Evolutionary conservation across 768 basidiomycete species (phyloP).

Genomic region (Lentinula sp.): DNA sequence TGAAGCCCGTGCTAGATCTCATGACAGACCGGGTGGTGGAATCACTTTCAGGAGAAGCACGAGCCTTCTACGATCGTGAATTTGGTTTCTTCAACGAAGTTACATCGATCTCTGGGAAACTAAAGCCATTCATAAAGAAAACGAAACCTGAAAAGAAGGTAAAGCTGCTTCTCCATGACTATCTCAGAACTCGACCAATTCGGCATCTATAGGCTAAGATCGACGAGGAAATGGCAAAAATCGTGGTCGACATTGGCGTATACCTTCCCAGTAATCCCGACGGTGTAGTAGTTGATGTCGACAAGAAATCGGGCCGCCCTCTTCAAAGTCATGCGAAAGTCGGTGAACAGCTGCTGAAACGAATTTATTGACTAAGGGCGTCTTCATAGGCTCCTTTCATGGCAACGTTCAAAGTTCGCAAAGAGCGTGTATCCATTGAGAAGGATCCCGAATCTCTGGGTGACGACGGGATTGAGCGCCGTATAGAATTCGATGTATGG

Average conservation of each 20-base stretch:
- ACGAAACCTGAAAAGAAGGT: conserved; percentile 97
- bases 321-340: conserved; percentile 98
- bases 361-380: not conserved
- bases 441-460: conserved; percentile 70
- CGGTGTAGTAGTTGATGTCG: conserved; percentile 93
- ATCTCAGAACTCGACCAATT: not conserved
- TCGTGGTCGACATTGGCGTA: conserved; percentile 88
- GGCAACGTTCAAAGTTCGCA: conserved; percentile 98
- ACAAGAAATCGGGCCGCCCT: conserved; percentile 93
- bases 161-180: not conserved
- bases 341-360: conserved; percentile 3
- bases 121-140: conserved; percentile 95
- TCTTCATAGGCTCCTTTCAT: conserved; percentile 87
- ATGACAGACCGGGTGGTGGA: conserved; percentile 78
- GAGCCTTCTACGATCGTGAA: conserved; percentile 88
- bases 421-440: conserved; percentile 65
- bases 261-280: conserved; percentile 98
- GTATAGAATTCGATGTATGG: conserved; percentile 81
- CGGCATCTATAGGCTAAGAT: conserved; percentile 76
- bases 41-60: conserved; percentile 84
- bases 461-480: conserved; percentile 53
- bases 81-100: conserved; percentile 95
- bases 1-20: conserved; percentile 91
- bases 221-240: conserved; percentile 98
- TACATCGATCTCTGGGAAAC: conserved; percentile 95